These are phyloP conservation scores for Mucor ambiguus DNA, from an alignment of 371 early-diverging fungal genomes.

Conservation along the genomic window DNA sequence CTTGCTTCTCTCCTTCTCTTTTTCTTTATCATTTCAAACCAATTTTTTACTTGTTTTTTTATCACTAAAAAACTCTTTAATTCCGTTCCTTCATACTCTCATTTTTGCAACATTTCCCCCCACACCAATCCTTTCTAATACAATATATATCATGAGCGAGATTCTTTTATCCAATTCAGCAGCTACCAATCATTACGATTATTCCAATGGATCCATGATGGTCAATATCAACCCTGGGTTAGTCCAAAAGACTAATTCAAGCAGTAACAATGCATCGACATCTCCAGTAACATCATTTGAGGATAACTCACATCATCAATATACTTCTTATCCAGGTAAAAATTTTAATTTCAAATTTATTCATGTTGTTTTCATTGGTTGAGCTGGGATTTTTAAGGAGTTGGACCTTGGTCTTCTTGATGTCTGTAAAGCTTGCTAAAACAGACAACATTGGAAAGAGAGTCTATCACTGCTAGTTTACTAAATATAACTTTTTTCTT, in stretches of 20 bases:
- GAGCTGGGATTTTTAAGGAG: slow-evolving; percentile 12
- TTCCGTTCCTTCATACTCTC: slow-evolving; percentile 13
- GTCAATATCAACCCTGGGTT: slow-evolving; percentile 37
- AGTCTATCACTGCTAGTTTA: not conserved
- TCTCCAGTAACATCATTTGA: slow-evolving; percentile 24
- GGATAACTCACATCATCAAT: slow-evolving; percentile 26
- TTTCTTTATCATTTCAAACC: not conserved
- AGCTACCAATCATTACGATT: slow-evolving; percentile 32
- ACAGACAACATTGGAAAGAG: not conserved
- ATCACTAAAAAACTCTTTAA: slow-evolving; percentile 9
- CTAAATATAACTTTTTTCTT: slow-evolving; percentile 1
- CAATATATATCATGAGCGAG: slow-evolving; percentile 35
- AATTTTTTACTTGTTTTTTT: slow-evolving; percentile 17
- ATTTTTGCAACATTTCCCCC: slow-evolving; percentile 1
- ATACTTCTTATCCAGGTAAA: slow-evolving; percentile 38
- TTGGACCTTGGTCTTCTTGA: not conserved
- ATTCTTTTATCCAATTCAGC: slow-evolving; percentile 32
- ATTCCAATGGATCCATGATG: slow-evolving; percentile 35
- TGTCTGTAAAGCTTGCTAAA: not conserved
- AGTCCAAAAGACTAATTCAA: slow-evolving; percentile 31
- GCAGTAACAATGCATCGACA: slow-evolving; percentile 3
- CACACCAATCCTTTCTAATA: slow-evolving; percentile 13
- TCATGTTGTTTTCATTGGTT: slow-evolving; percentile 13
- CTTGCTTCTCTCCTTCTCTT: not conserved
- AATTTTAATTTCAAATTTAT: slow-evolving; percentile 14